Percentiles rank a stretch among this genome's conserved stretches.
These are phyloP conservation scores for Aureobasidium sp. DNA, from an alignment of 2,329 filamentous ascomycete species.

Conservation along the genomic window DNA sequence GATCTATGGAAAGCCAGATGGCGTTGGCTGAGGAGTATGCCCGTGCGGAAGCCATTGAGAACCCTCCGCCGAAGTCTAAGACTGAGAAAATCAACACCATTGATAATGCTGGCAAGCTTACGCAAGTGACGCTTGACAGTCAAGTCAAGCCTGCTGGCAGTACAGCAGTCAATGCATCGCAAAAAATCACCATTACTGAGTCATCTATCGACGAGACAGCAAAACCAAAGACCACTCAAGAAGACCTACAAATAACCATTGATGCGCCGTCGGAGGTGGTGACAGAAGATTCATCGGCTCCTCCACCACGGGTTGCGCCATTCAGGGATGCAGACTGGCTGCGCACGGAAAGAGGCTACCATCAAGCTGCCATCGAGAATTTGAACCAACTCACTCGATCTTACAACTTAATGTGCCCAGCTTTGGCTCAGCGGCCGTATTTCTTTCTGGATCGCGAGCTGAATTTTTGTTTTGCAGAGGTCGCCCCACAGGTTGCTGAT, in stretches of 20 bases:
- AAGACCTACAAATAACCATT: constrained; percentile 20
- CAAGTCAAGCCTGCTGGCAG: constrained; percentile 32
- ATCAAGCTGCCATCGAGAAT: constrained; percentile 65
- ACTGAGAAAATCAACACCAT: constrained; percentile 41
- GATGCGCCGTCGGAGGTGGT: constrained; percentile 9
- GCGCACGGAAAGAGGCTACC: constrained; percentile 63
- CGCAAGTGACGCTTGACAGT: constrained; percentile 41
- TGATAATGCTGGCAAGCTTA: constrained; percentile 39
- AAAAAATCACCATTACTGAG: constrained; percentile 5
- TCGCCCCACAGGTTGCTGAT: constrained; percentile 67
- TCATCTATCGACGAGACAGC: neutral
- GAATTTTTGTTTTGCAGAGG: constrained; percentile 72
- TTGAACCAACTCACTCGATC: constrained; percentile 75
- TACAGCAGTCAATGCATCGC: constrained; percentile 17
- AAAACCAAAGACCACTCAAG: constrained; percentile 19
- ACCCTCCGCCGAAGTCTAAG: constrained; percentile 44
- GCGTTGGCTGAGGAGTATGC: constrained; percentile 65
- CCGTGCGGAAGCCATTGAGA: constrained; percentile 60
- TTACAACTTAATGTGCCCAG: constrained; percentile 93
- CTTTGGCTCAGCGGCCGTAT: constrained; percentile 88
- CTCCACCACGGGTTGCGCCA: constrained; percentile 32
- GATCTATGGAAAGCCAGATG: constrained; percentile 67
- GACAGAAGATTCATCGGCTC: neutral
- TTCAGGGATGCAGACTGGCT: constrained; percentile 79
- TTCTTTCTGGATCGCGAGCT: constrained; percentile 78